Percentiles rank a stretch among this genome's conserved stretches.
These are phyloP conservation scores for Lathyrus oleraceus DNA, from an alignment of 306 rosid species.

Conservation along the genomic window DNA sequence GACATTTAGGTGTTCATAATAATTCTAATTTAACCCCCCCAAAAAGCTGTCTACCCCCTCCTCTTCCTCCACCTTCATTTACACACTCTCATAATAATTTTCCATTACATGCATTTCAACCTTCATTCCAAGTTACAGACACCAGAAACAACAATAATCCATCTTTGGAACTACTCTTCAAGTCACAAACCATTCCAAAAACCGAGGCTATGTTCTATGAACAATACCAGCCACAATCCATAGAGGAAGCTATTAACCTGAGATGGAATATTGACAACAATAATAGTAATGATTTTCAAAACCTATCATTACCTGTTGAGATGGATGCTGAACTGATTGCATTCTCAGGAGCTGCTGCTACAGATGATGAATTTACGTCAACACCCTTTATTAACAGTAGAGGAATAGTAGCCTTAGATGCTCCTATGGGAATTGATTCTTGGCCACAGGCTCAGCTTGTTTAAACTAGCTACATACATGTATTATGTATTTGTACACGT, in stretches of 20 bases:
- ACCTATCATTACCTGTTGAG: background rate
- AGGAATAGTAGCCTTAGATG: background rate
- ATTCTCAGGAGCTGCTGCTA: slow-evolving; percentile 9
- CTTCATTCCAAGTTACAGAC: slow-evolving; percentile 15
- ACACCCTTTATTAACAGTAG: background rate
- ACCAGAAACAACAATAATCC: background rate
- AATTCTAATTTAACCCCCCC: background rate
- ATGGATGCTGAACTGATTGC: background rate
- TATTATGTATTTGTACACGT: background rate
- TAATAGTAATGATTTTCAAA: background rate
- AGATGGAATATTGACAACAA: slow-evolving; percentile 1
- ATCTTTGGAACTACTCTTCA: background rate
- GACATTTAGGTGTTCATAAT: background rate
- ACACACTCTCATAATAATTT: slow-evolving; percentile 20
- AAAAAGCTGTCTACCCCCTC: slow-evolving; percentile 1
- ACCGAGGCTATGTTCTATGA: slow-evolving; percentile 12
- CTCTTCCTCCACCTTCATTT: slow-evolving; percentile 24
- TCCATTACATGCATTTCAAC: slow-evolving; percentile 23
- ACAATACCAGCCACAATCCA: background rate
- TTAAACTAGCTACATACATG: background rate
- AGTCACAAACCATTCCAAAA: slow-evolving; percentile 15
- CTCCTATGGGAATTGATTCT: slow-evolving; percentile 5
- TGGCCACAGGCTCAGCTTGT: slow-evolving; percentile 14
- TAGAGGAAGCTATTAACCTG: background rate
- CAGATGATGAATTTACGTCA: slow-evolving; percentile 11